Evolutionary conservation across 345 rosid genomes (phyloP), one percentile per base, ranked within the genome.

Genomic region (Populus davidiana): DNA sequence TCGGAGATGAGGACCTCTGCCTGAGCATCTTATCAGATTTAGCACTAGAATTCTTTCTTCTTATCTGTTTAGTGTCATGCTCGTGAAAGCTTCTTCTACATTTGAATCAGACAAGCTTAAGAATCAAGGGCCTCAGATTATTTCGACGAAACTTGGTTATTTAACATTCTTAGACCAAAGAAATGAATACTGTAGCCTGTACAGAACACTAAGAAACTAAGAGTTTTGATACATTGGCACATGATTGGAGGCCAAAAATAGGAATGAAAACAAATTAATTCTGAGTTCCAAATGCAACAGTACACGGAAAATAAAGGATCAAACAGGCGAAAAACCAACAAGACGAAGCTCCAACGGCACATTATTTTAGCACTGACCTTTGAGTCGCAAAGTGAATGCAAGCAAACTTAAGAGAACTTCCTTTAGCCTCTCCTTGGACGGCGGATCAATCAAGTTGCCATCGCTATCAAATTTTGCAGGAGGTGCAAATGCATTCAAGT

Each of bases 401-500:
- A 85, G 86, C 78, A 94, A 84, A 62, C 97, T 83, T 27, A 84
- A 33, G 73, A 95, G 90, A 72, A 92, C 91, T 77, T 81, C 73
- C 54, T 83, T 85, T 9, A 93, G 29, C 81, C 52, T 87, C 81
- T 90, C 85, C 83, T 78, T 88, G n/a, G 86, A 50, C 31, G 39
- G 81, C 8, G 79, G 84, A 77, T 93, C 96, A 25, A 89, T 78
- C 80, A 95, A 67, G 84, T 92, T 87, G 49, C 99, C 94, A 44
- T 91, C 83, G 1, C 78, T 71, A 18, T 95, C 97, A 47, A 95
- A 95, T 77, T 92, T 95, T 16, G 91, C 86, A 31, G 96, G 99
- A 56, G 92, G 90, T 50, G 89, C 86, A 77, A 85, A 90, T 5
- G 96, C 97, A 31, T 87, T 86, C 81, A 95, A 41, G 81, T 83